Evolutionary conservation across 306 rosid species (phyloP).

Genomic region (Prunus armeniaca): DNA sequence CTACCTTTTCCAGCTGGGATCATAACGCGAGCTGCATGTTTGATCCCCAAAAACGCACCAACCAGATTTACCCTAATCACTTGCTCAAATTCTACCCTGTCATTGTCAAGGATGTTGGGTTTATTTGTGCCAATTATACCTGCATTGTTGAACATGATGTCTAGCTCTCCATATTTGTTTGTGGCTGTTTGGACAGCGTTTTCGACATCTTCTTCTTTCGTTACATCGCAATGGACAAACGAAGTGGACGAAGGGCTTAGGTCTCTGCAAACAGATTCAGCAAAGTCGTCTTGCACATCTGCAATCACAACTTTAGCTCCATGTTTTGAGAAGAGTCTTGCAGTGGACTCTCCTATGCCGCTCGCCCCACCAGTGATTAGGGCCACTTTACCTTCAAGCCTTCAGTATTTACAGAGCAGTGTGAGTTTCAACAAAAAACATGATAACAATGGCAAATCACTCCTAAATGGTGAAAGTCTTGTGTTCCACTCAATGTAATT

Average conservation of each 20-base stretch:
- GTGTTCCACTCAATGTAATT: too few relatives aligned
- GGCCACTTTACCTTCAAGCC: conserved; percentile 63
- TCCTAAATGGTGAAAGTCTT: too few relatives aligned
- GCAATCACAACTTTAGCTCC: conserved; percentile 53
- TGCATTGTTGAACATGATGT: conserved; percentile 60
- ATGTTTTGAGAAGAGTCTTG: conserved; percentile 43
- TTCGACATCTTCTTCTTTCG: conserved; percentile 33
- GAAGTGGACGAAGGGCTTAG: background rate
- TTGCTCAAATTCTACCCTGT: conserved; percentile 27
- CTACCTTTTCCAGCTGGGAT: conserved; percentile 23
- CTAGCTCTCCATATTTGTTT: conserved; percentile 43
- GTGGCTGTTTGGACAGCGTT: conserved; percentile 24
- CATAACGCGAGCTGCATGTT: conserved; percentile 54
- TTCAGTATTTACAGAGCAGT: background rate
- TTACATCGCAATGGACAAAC: conserved; percentile 53
- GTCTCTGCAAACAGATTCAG: conserved; percentile 20
- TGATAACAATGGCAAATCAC: too few relatives aligned
- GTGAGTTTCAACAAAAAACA: too few relatives aligned
- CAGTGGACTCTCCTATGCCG: conserved; percentile 50
- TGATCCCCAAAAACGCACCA: conserved; percentile 40
- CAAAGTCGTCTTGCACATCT: conserved; percentile 41
- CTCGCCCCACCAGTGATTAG: conserved; percentile 55
- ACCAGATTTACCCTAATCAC: conserved; percentile 35
- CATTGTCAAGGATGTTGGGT: conserved; percentile 22
- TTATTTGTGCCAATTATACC: conserved; percentile 7